Evolutionary conservation across 139 green algal genomes (phyloP), one percentile per base, ranked within the genome.

Genomic region (Pycnococcus provasolii): DNA sequence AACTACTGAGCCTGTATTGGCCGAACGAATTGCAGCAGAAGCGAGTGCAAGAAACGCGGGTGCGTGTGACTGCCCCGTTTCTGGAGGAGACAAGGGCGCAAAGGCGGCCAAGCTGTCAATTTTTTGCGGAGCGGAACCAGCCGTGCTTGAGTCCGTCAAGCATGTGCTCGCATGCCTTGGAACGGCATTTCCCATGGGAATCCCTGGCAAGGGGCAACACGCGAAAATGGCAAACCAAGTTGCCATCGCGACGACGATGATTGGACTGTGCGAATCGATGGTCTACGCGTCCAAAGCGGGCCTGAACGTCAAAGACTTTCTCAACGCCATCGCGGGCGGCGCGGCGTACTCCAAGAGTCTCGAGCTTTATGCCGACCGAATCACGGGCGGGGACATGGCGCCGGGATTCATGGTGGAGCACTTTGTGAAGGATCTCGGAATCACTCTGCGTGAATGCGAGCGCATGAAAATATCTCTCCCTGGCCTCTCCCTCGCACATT

Each of bases 371-470:
- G n/a, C 70, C 15, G 2, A 6, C 3, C 62, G 70, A 26, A 72
- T 76, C 37, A 43, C 67, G 39, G 15, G 71, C n/a, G 51, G 70
- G 13, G 70, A 76, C 62, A 42, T 76, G 7, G 5, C 15, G 13
- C 68, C 68, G 63, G 68, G 68, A 62, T 55, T 55, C 48, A 55
- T 55, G 48, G 48, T 55, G 48, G 60, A 72, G 54, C 70, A 76
- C 41, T 76, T 76, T 66, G 70, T 76, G 62, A 76, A 76, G 55
- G 70, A 76, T 46, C 70, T 76, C 2, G 70, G 70, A 3, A 76
- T 76, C 52, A 62, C 70, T 8, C 52, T 76, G 40, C 41, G 65
- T 7, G 70, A 76, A 57, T 62, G 62, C 11, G 51, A 50, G 3
- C 9, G 13, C 40, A 72, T 76, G 63, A 72, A 58, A 42, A 52